Percentiles rank a stretch among this genome's conserved stretches.
These are phyloP conservation scores for Colletotrichum godetiae DNA, from an alignment of 2,329 filamentous ascomycete species.

Conservation along the genomic window DNA sequence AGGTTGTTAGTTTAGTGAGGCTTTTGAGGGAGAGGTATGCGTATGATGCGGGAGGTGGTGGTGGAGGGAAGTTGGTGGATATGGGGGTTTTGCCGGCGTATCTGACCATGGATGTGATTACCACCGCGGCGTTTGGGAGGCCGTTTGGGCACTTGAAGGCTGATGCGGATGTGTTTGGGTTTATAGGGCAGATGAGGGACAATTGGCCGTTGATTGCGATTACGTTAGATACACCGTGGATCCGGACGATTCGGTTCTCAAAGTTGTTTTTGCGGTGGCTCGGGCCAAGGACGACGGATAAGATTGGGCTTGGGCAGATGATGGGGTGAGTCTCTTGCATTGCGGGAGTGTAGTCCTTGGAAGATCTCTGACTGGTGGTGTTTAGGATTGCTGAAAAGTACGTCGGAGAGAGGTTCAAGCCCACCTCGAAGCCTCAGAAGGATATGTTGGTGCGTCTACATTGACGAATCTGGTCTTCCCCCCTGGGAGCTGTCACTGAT, in stretches of 20 bases:
- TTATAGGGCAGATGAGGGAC: slow-evolving; percentile 28
- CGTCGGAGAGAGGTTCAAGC: slow-evolving; percentile 33
- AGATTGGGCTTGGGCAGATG: slow-evolving; percentile 24
- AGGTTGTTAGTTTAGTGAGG: slow-evolving; percentile 17
- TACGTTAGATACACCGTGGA: slow-evolving; percentile 39
- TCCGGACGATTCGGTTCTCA: slow-evolving; percentile 38
- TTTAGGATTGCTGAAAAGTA: slow-evolving; percentile 34
- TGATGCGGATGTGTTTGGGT: slow-evolving; percentile 39
- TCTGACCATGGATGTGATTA: slow-evolving; percentile 40
- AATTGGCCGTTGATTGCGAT: slow-evolving; percentile 32
- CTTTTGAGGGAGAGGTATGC: slow-evolving; percentile 20
- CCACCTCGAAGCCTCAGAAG: slow-evolving; percentile 32
- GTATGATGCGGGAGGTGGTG: not conserved
- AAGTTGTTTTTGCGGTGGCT: slow-evolving; percentile 36
- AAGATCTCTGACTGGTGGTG: not conserved
- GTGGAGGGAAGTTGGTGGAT: not conserved
- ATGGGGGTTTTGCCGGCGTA: not conserved
- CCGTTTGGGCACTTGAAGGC: slow-evolving; percentile 41
- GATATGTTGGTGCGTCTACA: slow-evolving; percentile 37
- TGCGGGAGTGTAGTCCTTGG: not conserved
- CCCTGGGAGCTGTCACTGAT: not conserved
- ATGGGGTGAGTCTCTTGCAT: slow-evolving; percentile 38
- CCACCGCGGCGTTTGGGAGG: slow-evolving; percentile 39
- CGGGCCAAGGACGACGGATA: slow-evolving; percentile 39
- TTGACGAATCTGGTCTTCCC: no score